Evolutionary conservation across 306 rosid genomes (phyloP), one percentile per base, ranked within the genome.

Genomic region (Mimosa bimucronata): DNA sequence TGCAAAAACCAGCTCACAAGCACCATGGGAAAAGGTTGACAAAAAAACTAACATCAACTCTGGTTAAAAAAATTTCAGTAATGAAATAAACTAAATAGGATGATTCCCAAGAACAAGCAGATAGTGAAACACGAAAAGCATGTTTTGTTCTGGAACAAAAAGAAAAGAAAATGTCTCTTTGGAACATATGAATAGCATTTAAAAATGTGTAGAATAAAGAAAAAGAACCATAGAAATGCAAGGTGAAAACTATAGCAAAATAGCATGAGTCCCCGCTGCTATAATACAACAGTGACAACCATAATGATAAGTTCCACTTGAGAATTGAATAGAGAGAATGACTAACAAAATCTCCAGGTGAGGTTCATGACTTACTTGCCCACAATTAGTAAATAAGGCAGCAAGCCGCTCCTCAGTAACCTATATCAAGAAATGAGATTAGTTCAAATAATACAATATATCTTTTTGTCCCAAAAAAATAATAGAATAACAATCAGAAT

Each of bases 331-430:
- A 19, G 0, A 55, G 23, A 9, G 38, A 69, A 66, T 45, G 30
- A 75, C 13, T 41, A 25, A 67, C 48, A 15, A 29, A 68, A 19
- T 45, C 18, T 52, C 31, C 31, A 18, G 65, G 72, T 25, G 68
- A 71, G 57, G 48, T 61, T 41, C 40, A 45, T 55, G 12, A 85
- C 93, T 88, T 87, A 92, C 97, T 66, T 88, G 91, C 77, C 94
- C 94, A 78, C 94, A 92, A 66, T 29, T 80, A 80, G 88, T 88
- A 86, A 92, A 92, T 74, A 92, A 76, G 70, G 92, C 94, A 77
- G 97, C 97, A 78, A 92, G 97, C 71, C 88, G 84, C 88, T 92
- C 97, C 90, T 92, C 94, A 19, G 94, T 88, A 71, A 92, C 97
- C 97, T 92, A 74, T 30, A 73, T 61, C 21, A 81, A 70, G 77